Evolutionary conservation across 331 rosid genomes (phyloP), one percentile per base, ranked within the genome.

Genomic region (Malus hybrid): DNA sequence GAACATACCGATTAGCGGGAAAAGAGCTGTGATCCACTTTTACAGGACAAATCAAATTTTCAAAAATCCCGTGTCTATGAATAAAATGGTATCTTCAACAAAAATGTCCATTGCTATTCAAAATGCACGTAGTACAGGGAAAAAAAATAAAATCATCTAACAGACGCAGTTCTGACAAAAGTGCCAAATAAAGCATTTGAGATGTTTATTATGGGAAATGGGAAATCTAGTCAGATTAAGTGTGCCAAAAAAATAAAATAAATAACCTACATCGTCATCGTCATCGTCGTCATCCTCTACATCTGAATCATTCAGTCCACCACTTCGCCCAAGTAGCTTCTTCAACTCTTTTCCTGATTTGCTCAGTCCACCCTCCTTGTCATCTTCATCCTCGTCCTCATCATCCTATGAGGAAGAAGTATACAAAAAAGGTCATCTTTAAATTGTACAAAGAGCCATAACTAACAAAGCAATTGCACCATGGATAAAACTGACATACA

Each of bases 321-420:
- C 75, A 80, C 92, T 8, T 65, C 93, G 87, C 77, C 93, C 96
- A 75, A 90, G 93, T 78, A 92, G 76, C 88, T 92, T 90, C 90
- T 94, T 94, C 87, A 91, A 86, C 87, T 94, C 98, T 77, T 94
- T 94, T 63, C 99, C 99, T 31, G 97, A 88, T 87, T 94, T 90
- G 84, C 99, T 94, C 79, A 94, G 84, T 55, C 98, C 96, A 27
- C 87, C 94, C 64, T 82, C 97, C 66, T 85, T 96, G 82, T 90
- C 97, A 76, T 92, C 82, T 22, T 88, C 87, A 79, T 86, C 97
- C 50, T 94, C 96, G 72, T 93, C 97, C 2, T 91, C 97, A 0
- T 91, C 96, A 70, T 91, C 99, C 99, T 94, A 83, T 72, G 79
- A 68, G 67, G 57, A 56, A 39, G 64, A 46, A 12, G 18, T 2